Base-by-base conservation (phyloP, 2,329 filamentous ascomycete species). In the Fusarium kyushuense region DNA sequence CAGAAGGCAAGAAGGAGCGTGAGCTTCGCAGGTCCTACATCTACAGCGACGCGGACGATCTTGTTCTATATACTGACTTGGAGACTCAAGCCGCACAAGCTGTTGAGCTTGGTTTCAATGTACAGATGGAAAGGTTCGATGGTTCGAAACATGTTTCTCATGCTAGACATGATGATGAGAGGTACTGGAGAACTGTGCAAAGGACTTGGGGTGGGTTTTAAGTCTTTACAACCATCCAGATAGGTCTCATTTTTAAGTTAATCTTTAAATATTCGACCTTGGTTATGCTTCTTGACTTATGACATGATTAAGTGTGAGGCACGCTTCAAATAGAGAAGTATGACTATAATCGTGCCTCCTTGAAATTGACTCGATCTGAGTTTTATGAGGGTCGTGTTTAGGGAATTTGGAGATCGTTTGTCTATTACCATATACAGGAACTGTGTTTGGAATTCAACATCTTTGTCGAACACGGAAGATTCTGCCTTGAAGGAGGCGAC, bases 1-100 rank as follows among this genome's bases (percentile, higher is more conserved):
- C 49, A 17, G 16, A 41, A 5, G 43, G 57, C 3, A 67, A 63
- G 29, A 58, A 21, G 5, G 43, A 38, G 11, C 27, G 54, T 2
- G 64, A 67, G 17, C n/a, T 55, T 25, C 63, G 63, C 2, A 58
- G 63, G 1, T 51, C 58, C 0, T 67, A 64, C 7, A 59, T 67
- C 3, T 67, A 67, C n/a, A 67, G 64, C 10, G 45, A 59, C 8
- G 46, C 9, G 1, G 63, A 67, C 13, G 35, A 46, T 13, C 17
- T 68, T 6, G 23, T 68, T 1, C 7, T 32, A 1, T 25, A 49
- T 32, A 16, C 10, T 12, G 45, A 58, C 4, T 10, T 67, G 0
- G 53, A 67, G 21, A n/a, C 10, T 0, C 58, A 58, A 4, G 63
- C 58, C 11, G 6, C 32, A 16, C 19, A 60, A 5, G 59, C 64